Evolutionary conservation across 371 early-diverging fungal genomes (phyloP).

Genomic region (Phascolomyces articulosus): DNA sequence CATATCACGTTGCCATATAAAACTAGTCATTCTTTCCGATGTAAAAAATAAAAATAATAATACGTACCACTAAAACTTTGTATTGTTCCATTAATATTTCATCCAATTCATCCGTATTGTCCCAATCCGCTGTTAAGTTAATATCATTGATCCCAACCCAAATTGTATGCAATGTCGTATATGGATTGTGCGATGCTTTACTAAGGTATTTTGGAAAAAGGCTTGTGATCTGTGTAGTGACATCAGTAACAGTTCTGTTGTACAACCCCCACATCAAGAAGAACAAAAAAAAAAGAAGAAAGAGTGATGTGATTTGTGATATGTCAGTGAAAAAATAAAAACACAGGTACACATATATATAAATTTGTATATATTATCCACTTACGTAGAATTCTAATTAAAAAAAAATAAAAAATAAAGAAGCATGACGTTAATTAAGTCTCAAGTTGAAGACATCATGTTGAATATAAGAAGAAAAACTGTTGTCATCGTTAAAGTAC

Average conservation of each 20-base stretch:
- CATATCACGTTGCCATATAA: no score
- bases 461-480: no score
- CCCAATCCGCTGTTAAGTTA: conserved; percentile 31
- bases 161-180: conserved; percentile 27
- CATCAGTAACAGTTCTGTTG: conserved; percentile 26
- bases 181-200: conserved; percentile 14
- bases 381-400: conserved; percentile 1
- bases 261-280: not conserved
- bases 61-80: conserved; percentile 21
- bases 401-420: not conserved
- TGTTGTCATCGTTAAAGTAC: conserved; percentile 10
- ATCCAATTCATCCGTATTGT: conserved; percentile 17
- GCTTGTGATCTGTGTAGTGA: conserved; percentile 31
- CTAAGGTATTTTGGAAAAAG: conserved; percentile 26
- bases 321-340: not conserved
- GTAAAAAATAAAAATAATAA: no score
- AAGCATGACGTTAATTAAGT: not conserved
- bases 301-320: not conserved
- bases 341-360: no score
- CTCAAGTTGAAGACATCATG: no score
- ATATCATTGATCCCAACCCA: conserved; percentile 52
- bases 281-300: no score
- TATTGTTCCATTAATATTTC: conserved; percentile 26
- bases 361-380: not conserved
- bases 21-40: no score